These are phyloP conservation scores for Jacaranda copaia DNA, from an alignment of 257 asterid species.

Conservation along the genomic window DNA sequence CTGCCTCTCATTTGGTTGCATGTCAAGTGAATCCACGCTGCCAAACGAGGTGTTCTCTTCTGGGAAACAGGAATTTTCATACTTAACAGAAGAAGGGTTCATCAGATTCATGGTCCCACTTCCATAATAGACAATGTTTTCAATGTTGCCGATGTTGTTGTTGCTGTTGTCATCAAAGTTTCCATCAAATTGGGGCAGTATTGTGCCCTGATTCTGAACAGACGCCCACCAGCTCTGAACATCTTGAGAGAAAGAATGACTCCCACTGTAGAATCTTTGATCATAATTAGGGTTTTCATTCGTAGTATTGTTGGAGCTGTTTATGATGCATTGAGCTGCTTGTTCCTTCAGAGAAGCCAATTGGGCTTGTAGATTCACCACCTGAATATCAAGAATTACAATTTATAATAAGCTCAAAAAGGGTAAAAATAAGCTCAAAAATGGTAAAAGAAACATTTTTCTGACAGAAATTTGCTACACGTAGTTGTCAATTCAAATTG, in stretches of 20 bases:
- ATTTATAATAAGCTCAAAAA: background rate
- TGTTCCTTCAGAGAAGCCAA: conserved; percentile 56
- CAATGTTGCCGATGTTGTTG: conserved; percentile 13
- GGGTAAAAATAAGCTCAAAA: background rate
- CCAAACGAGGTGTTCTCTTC: conserved; percentile 54
- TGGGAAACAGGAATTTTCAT: conserved; percentile 37
- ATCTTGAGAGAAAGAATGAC: conserved; percentile 48
- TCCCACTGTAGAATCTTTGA: conserved; percentile 40
- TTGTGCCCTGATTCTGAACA: conserved; percentile 43
- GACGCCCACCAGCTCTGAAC: conserved; percentile 63
- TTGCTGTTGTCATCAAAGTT: conserved; percentile 20
- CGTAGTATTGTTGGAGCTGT: conserved; percentile 29
- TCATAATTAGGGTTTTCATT: conserved; percentile 56
- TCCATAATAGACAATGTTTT: conserved; percentile 24
- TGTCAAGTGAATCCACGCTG: conserved; percentile 62
- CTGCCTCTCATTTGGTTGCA: conserved; percentile 52
- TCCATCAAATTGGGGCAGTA: conserved; percentile 47
- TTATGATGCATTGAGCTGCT: conserved; percentile 50
- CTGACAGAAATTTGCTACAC: no score
- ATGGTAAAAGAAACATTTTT: no score
- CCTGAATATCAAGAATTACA: conserved; percentile 41
- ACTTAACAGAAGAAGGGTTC: conserved; percentile 37
- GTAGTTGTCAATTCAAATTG: no score
- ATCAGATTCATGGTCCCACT: conserved; percentile 24
- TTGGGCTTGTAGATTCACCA: conserved; percentile 62